A percentile compares a stretch with the other conserved stretches of the same genome.
phyloP scores from a whole-genome alignment of 129 eudicot genomes.

The Flaveria trinervia region DNA sequence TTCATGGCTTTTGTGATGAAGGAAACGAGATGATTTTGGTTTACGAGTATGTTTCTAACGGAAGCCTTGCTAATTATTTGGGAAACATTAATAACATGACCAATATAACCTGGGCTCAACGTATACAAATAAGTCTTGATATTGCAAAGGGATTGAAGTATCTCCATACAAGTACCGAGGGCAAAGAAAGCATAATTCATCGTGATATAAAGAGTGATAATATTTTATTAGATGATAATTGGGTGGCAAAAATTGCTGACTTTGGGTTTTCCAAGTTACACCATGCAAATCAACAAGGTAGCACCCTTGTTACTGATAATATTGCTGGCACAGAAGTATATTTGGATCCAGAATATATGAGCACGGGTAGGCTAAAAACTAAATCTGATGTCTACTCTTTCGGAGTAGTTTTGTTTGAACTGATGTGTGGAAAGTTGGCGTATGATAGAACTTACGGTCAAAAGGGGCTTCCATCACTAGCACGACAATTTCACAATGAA shows the following conservation, averaged over 20 bases:
- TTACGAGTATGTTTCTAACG: not conserved
- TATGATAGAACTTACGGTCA: not conserved
- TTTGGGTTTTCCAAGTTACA: not conserved
- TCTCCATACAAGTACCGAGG: not conserved
- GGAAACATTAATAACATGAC: not conserved
- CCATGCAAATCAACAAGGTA: not conserved
- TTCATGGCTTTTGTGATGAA: not conserved
- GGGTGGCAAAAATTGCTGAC: constrained; percentile 1
- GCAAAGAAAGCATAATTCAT: not conserved
- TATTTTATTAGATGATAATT: not conserved
- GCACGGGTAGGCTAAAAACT: not conserved
- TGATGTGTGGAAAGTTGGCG: not conserved
- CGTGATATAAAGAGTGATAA: constrained; percentile 6
- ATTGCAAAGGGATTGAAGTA: constrained; percentile 7
- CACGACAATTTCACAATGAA: not conserved
- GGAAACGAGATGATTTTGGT: not conserved
- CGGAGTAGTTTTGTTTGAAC: not conserved
- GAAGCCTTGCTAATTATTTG: constrained; percentile 4
- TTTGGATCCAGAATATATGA: not conserved
- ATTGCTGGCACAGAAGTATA: not conserved
- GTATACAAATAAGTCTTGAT: constrained; percentile 8
- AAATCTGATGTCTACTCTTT: not conserved
- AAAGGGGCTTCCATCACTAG: not conserved
- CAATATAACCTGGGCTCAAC: not conserved
- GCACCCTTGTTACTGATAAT: not conserved